These are phyloP conservation scores for Spiraea crenata DNA, from an alignment of 331 rosid genomes.

Conservation along the genomic window DNA sequence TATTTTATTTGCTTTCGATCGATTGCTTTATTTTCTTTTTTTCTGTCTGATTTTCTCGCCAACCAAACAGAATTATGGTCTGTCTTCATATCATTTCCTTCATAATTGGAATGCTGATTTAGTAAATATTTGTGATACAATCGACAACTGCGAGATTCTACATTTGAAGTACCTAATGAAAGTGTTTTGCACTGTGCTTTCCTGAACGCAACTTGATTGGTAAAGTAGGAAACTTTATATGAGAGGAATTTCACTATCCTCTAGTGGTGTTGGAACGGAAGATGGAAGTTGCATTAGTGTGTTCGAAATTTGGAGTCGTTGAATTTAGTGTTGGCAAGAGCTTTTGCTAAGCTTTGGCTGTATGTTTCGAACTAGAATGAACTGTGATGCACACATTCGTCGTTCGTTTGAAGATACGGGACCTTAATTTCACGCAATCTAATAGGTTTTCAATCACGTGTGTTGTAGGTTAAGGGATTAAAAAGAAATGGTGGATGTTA, in stretches of 20 bases:
- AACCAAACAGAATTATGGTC: background rate
- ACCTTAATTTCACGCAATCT: background rate
- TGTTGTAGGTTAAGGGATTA: background rate
- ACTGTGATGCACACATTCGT: too few species aligned
- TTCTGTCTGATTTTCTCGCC: background rate
- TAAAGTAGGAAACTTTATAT: background rate
- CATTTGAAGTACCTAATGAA: too few species aligned
- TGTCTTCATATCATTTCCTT: background rate
- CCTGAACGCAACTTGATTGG: background rate
- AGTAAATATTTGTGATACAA: background rate
- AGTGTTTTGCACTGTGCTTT: background rate
- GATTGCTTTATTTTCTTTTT: background rate
- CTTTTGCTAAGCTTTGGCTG: too few species aligned
- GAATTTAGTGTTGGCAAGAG: too few species aligned
- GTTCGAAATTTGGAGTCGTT: too few species aligned
- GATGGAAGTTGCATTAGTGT: too few species aligned
- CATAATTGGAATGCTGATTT: background rate
- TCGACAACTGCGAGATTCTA: background rate
- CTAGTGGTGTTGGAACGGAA: too few species aligned
- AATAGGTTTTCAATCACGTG: background rate
- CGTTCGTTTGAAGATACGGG: background rate
- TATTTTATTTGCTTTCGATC: background rate
- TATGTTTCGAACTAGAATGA: too few species aligned
- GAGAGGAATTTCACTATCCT: background rate
- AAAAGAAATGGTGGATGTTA: slow-evolving; percentile 30